These are phyloP conservation scores for Spergularia marina DNA, from an alignment of 148 eudicot genomes.

Conservation along the genomic window DNA sequence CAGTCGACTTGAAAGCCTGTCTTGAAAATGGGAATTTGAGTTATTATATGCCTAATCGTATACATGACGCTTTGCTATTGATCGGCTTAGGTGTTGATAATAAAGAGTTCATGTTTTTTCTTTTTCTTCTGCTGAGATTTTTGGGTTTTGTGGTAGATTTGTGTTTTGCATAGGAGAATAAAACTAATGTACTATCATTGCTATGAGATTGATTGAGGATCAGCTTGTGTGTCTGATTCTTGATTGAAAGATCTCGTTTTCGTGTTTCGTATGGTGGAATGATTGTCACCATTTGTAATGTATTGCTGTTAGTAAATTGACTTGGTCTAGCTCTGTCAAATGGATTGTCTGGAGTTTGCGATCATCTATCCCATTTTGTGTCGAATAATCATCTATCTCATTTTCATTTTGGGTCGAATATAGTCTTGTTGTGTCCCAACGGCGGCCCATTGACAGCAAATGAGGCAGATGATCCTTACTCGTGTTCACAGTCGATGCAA, in stretches of 20 bases:
- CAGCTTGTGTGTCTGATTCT: not conserved
- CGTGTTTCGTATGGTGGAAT: not conserved
- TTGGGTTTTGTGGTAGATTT: not conserved
- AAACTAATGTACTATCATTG: not conserved
- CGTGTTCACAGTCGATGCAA: no score
- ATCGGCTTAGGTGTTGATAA: no score
- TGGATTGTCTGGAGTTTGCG: no score
- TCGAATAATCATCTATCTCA: not conserved
- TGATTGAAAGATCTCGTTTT: not conserved
- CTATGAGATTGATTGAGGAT: not conserved
- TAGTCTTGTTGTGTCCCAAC: no score
- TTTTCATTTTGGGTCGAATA: not conserved
- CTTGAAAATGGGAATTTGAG: not conserved
- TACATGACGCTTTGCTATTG: not conserved
- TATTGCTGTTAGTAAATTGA: not conserved
- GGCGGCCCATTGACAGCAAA: no score
- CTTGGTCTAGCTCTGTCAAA: not conserved
- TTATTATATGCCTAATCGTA: not conserved
- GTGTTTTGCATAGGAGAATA: slow-evolving; percentile 11
- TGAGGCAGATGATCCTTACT: no score
- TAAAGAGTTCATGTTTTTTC: no score
- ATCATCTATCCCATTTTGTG: not conserved
- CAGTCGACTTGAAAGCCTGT: slow-evolving; percentile 23
- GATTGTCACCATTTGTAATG: not conserved
- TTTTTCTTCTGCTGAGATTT: not conserved